Evolutionary conservation across 768 basidiomycete species (phyloP), one percentile per base, ranked within the genome.

Genomic region (Suillus subaureus): DNA sequence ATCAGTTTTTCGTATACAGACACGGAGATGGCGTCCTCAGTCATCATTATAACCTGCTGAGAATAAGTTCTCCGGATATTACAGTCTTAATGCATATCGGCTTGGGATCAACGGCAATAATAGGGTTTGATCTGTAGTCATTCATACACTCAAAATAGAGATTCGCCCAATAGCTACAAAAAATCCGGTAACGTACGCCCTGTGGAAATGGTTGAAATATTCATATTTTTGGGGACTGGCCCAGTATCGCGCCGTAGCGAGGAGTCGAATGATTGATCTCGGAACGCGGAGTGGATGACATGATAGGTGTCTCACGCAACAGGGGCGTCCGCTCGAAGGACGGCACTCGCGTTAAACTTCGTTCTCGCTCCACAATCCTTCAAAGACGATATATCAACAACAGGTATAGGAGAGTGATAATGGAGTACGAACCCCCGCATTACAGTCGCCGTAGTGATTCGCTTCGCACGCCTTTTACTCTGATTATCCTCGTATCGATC

Each of bases 401-500:
- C 23, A 54, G 31, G 43, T 64, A n/a, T 51, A 31, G 18, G 3
- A 40, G 18, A 49, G 37, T n/a, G 21, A 15, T 6, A 43, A 18
- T 55, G 11, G 28, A 61, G 15, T 18, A 70, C 75, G 52, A 23
- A 92, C 91, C 92, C 91, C 71, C 86, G 82, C 91, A 96, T 94
- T 45, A 94, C 83, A 9, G 86, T 85, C 9, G 90, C 85, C 15
- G 89, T 93, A 15, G 89, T 90, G 66, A 84, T 76, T 16, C 96
- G 83, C 68, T 84, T 88, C 0, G 92, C 95, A 9, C 82, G 80
- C 65, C 83, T 84, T 73, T 95, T 96, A 61, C 87, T 89, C 57
- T 88, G 88, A 72, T 97, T 97, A 70, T 94, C 93, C 69, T 93
- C 89, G 70, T 91, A 96, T 33, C 89, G 84, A 78, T 97, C 96